Base-by-base conservation (phyloP, 2,329 filamentous ascomycete genomes). In the Colletotrichum cuscutae region DNA sequence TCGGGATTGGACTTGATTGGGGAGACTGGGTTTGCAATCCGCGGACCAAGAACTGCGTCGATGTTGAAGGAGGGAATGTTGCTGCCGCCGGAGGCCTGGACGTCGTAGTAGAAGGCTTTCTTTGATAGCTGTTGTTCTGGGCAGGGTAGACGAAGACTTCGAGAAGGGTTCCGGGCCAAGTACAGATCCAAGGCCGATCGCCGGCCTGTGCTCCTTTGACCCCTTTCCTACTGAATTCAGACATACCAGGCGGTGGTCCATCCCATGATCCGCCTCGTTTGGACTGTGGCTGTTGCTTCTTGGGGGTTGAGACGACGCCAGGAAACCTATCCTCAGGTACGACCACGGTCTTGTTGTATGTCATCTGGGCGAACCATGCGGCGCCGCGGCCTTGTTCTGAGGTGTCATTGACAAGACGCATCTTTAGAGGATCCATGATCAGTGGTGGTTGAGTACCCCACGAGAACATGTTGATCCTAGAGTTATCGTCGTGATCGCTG, bases 141-240 rank as follows among this genome's bases (percentile, higher is more conserved):
- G 82, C 80, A 1, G 88, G 84, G 74, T 90, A 91, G 53, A 91
- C 87, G 75, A 90, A 89, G 4, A 90, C 79, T 64, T 91, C 88
- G 5, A 91, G 81, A 3, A 84, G 82, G 0, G 88, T 90, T 32
- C 85, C 82, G 2, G 88, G 87, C 89, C 89, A 91, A 2, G 82
- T 86, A 77, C 89, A 91, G 26, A 91, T 83, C 89, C 89, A 91
- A 1, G 87, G 86, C 70, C 81, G 86, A 59, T 90, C 88, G 2
- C 89, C 89, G 0, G 79, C 78, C 71, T 83, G 78, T 1, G 83
- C 82, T 12, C 79, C 78, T 3, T 75, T 67, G 6, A 84, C 67
- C 0, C 79, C 80, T 68, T 85, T 86, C 13, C 82, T 80, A 68
- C 84, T 81, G 62, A 83, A 81, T 26, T 82, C 79, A 9, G 72